Conservation (phyloP, 345 rosid genomes). For the Pseudoturritis turrita region DNA sequence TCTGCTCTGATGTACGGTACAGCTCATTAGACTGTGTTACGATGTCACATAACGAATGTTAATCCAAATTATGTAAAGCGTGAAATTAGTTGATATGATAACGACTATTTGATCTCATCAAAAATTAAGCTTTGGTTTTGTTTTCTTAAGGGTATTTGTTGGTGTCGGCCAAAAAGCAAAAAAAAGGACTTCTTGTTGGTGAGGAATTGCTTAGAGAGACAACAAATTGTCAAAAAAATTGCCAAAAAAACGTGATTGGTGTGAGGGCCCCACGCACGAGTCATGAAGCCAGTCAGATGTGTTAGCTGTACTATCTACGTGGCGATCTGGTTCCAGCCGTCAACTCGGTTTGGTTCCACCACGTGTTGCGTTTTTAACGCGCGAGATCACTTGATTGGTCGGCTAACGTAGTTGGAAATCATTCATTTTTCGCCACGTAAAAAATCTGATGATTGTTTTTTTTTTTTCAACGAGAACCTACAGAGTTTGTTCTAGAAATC, state of each 20-base stretch:
- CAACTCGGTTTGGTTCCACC: constrained; percentile 16
- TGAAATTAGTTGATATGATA: background rate
- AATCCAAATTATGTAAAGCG: background rate
- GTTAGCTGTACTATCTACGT: constrained; percentile 10
- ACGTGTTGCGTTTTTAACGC: constrained; percentile 3
- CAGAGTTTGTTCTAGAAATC: background rate
- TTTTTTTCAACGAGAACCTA: background rate
- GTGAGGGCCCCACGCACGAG: constrained; percentile 12
- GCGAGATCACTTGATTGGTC: constrained; percentile 7
- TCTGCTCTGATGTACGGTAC: no score
- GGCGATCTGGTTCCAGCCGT: constrained; percentile 25
- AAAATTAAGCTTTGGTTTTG: no score
- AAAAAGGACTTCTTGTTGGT: no score
- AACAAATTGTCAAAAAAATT: background rate
- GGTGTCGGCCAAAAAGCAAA: no score
- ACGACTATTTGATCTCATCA: background rate
- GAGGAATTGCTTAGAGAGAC: background rate
- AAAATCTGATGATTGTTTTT: background rate
- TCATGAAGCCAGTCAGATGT: constrained; percentile 13
- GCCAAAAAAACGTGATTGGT: no score
- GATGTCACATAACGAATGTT: background rate
- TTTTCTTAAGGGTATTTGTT: no score
- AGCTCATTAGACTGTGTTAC: background rate
- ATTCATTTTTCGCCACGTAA: constrained; percentile 12
- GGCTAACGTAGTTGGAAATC: background rate